phyloP scores from a whole-genome alignment of 768 basidiomycete genomes.

The Suillus subluteus region DNA sequence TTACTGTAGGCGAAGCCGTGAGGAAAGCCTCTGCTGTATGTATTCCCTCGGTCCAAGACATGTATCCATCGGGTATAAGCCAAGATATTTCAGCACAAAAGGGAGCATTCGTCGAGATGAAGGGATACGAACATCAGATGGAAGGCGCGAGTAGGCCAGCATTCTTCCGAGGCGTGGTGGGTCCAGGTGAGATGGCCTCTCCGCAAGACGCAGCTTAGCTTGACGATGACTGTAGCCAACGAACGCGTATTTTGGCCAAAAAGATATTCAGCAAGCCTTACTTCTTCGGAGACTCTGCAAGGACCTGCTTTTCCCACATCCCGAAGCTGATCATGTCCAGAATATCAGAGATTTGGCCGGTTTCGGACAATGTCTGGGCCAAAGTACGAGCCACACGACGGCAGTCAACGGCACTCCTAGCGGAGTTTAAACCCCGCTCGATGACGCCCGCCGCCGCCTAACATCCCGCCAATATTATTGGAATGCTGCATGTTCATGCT shows the following conservation, averaged over 20 bases:
- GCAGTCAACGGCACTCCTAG: no score
- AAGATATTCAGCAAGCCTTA: constrained; percentile 96
- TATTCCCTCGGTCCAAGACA: constrained; percentile 74
- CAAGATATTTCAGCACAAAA: constrained; percentile 75
- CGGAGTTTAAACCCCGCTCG: no score
- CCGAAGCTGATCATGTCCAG: constrained; percentile 72
- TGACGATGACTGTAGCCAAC: constrained; percentile 63
- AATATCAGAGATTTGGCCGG: no score
- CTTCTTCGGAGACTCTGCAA: constrained; percentile 75
- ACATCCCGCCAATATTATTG: no score
- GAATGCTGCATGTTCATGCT: no score
- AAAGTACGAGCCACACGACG: no score
- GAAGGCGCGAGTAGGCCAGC: constrained; percentile 86
- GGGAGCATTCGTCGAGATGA: constrained; percentile 92
- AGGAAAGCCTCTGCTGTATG: constrained; percentile 74
- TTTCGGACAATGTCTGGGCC: no score
- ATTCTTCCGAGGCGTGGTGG: constrained; percentile 92
- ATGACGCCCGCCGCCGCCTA: no score
- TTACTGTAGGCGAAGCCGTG: constrained; percentile 30
- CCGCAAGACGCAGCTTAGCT: background rate
- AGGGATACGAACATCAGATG: constrained; percentile 91
- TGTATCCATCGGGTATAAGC: constrained; percentile 92
- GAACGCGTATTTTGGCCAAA: constrained; percentile 94
- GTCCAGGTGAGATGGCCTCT: constrained; percentile 64
- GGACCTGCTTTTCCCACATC: constrained; percentile 84